Conservation (phyloP, 768 basidiomycete genomes). For the Suillus brevipes region DNA sequence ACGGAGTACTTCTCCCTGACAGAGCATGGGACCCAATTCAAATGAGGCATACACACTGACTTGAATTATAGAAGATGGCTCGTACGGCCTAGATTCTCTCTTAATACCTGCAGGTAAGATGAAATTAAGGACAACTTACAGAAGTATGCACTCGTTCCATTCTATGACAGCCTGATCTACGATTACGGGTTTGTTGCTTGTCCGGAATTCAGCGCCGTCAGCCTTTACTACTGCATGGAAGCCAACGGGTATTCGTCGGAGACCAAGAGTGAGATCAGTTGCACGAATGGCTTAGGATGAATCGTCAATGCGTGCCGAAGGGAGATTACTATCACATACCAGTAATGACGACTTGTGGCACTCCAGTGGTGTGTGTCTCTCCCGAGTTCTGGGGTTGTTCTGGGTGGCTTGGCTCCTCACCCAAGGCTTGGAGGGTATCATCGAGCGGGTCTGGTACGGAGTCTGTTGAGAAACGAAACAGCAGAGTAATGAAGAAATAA, state of each 20-base stretch:
- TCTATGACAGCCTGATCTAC: background rate
- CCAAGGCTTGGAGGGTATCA: no score
- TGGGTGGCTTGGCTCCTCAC: no score
- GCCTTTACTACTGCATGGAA: constrained; percentile 8
- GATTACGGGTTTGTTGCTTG: background rate
- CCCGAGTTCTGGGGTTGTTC: no score
- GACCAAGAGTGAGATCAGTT: constrained; percentile 9
- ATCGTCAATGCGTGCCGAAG: no score
- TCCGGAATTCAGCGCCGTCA: background rate
- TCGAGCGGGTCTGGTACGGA: no score
- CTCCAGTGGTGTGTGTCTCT: no score
- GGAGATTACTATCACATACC: no score
- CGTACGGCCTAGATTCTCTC: background rate
- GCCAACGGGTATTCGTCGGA: constrained; percentile 11
- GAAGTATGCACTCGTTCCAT: constrained; percentile 3
- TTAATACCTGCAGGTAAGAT: background rate
- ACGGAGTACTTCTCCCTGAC: constrained; percentile 10
- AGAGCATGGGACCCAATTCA: constrained; percentile 9
- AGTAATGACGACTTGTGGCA: no score
- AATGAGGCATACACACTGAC: constrained; percentile 11
- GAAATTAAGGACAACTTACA: background rate
- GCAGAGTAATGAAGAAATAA: no score
- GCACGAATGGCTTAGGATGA: constrained; percentile 17
- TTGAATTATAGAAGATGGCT: background rate
- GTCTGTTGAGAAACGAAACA: no score